A percentile compares a stretch with the other conserved stretches of the same genome.
phyloP scores from a whole-genome alignment of 1,139 yeast genomes.

The Yamadazyma dushanensis region DNA sequence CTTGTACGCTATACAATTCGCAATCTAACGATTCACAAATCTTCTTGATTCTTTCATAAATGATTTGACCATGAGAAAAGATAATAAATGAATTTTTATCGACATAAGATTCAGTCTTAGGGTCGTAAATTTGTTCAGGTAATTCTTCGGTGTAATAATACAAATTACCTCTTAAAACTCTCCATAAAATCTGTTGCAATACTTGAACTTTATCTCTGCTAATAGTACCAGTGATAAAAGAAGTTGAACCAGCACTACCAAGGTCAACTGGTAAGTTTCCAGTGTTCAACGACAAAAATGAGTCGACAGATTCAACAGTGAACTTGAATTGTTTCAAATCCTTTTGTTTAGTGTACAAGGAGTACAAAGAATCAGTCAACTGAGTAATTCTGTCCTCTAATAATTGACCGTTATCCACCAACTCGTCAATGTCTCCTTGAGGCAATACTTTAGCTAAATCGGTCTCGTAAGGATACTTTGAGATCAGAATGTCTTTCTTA shows the following conservation, averaged over 20 bases:
- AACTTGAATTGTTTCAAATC: conserved; percentile 39
- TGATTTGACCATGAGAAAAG: conserved; percentile 44
- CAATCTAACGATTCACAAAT: conserved; percentile 51
- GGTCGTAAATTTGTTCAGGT: conserved; percentile 45
- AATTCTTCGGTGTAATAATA: conserved; percentile 72
- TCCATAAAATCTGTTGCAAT: conserved; percentile 88
- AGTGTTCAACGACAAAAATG: conserved; percentile 52
- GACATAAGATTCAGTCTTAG: conserved; percentile 30
- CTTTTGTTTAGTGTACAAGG: conserved; percentile 35
- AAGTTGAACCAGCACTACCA: conserved; percentile 18
- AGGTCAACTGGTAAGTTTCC: conserved; percentile 19
- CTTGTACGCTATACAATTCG: conserved; percentile 39
- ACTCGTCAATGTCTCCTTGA: conserved; percentile 74
- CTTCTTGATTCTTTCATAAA: conserved; percentile 41
- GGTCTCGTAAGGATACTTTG: conserved; percentile 43
- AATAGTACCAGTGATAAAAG: conserved; percentile 82
- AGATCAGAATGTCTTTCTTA: conserved; percentile 45
- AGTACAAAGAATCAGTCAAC: conserved; percentile 37
- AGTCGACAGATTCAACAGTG: conserved; percentile 61
- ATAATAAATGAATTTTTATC: conserved; percentile 46
- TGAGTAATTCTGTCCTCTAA: conserved; percentile 46
- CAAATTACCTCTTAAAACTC: conserved; percentile 87
- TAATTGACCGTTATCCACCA: conserved; percentile 62
- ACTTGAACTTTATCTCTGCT: conserved; percentile 67
- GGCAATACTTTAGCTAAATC: conserved; percentile 41